Conservation (phyloP, 2,329 filamentous ascomycete genomes). For the Didymosphaeria variabile region DNA sequence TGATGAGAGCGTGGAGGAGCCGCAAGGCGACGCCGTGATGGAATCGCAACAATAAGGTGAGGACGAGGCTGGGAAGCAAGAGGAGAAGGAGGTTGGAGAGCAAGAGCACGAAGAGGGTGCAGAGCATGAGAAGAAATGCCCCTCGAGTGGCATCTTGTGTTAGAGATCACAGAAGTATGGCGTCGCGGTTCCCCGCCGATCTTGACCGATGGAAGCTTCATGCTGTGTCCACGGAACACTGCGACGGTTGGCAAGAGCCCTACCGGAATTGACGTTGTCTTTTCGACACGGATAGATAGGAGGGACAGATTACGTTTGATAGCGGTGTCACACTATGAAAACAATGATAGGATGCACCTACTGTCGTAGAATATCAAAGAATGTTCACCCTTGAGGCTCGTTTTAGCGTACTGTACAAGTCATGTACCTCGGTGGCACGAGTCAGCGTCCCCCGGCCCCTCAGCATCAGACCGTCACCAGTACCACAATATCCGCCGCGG, state of each 20-base stretch:
- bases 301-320: background rate
- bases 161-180: background rate
- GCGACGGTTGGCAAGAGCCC: background rate
- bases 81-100: background rate
- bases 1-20: background rate
- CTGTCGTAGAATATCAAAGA: background rate
- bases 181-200: background rate
- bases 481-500: background rate
- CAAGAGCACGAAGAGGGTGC: background rate
- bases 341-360: background rate
- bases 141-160: background rate
- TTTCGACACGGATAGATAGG: background rate
- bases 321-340: background rate
- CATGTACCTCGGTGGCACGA: conserved; percentile 1
- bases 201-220: conserved; percentile 1
- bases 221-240: background rate
- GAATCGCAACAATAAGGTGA: background rate
- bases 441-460: background rate
- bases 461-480: no score
- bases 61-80: background rate
- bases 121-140: background rate
- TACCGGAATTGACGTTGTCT: background rate
- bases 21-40: background rate
- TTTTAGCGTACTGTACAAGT: background rate
- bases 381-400: background rate